Evolutionary conservation across 2,329 filamentous ascomycete species (phyloP).

Genomic region (Aspergillus pseudotamarii): DNA sequence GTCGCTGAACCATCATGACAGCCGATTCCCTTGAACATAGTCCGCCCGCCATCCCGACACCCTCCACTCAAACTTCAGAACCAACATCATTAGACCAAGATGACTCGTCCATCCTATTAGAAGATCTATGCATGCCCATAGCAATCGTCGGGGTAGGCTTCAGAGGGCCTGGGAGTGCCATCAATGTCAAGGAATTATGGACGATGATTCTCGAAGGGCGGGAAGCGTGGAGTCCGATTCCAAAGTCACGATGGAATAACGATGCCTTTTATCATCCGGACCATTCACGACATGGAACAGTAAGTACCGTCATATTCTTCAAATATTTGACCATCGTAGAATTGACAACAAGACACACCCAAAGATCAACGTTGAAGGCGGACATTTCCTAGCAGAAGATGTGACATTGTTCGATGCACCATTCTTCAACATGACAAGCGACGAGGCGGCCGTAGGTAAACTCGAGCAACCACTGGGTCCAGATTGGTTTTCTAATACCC

Average conservation of each 20-base stretch:
- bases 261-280: slow-evolving; percentile 31
- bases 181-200: slow-evolving; percentile 23
- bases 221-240: slow-evolving; percentile 26
- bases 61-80: neutral
- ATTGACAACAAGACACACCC: neutral
- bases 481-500: neutral
- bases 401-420: slow-evolving; percentile 34
- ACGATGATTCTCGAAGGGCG: slow-evolving; percentile 24
- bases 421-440: slow-evolving; percentile 37
- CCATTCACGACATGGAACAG: slow-evolving; percentile 27
- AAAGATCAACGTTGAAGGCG: slow-evolving; percentile 30
- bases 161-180: slow-evolving; percentile 28
- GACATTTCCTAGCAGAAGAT: slow-evolving; percentile 31
- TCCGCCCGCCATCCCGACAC: neutral
- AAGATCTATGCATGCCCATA: slow-evolving; percentile 23
- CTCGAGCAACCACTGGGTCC: neutral
- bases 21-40: neutral
- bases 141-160: slow-evolving; percentile 31
- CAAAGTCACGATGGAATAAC: slow-evolving; percentile 23
- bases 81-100: neutral
- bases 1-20: neutral
- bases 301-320: neutral
- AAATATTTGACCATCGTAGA: neutral
- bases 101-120: neutral
- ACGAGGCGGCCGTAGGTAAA: slow-evolving; percentile 31